Evolutionary conservation across 2,329 filamentous ascomycete species (phyloP), one percentile per base, ranked within the genome.

Genomic region (Xylaria sp.): DNA sequence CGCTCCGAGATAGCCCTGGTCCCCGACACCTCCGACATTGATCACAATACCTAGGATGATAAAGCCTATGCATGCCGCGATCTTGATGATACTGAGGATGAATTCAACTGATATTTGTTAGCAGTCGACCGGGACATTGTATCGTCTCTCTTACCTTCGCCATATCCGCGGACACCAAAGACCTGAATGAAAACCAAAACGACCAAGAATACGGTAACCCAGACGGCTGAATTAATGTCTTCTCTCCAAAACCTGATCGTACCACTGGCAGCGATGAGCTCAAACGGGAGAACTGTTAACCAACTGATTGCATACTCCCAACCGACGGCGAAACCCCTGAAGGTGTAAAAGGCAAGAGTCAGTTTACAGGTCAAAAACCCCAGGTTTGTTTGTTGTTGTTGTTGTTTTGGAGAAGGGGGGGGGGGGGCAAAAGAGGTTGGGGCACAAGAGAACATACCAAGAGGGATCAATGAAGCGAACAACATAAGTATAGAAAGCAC

Each of bases 11-110:
- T 90, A 89, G 46, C 87, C 85, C 73, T 84, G 80, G 70, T 84
- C 76, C 66, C 87, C 86, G 28, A 86, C 87, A 61, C 86, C 88
- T 52, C 88, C 88, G 63, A 81, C 83, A 76, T 89, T 84, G 74
- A 90, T 84, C 65, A 90, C 79, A 63, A 90, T 88, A 54, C 86
- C 88, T 32, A 91, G 80, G 72, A 92, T 84, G 76, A 91, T 91
- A 77, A 91, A 91, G 5, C 89, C 89, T 10, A 86, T 80, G 74
- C 86, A 85, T 55, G 89, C 87, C 13, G 81, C 74, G 72, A 90
- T 83, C 78, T 90, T 90, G 76, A 90, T 83, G 66, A 86, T 80
- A 71, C 83, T 84, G 23, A 90, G 84, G 28, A 86, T 68, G 71
- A 89, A 90, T 74, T 90, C 88, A 70, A 89, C 86, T 74, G 73